These are phyloP conservation scores for Aureobasidium zeae DNA, from an alignment of 2,329 filamentous ascomycete species.

Conservation along the genomic window DNA sequence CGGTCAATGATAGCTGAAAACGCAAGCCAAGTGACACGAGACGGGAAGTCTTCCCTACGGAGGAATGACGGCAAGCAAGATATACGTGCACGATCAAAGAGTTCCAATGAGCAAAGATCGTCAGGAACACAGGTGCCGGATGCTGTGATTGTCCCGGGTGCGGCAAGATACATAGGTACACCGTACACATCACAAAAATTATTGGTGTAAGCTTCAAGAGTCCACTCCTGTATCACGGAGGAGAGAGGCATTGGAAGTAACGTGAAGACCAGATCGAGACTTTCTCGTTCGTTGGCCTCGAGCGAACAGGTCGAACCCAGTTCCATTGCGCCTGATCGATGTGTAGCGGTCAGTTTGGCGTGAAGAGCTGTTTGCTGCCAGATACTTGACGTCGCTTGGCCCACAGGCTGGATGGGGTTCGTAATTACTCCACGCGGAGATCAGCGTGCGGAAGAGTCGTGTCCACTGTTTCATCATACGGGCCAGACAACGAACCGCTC, in stretches of 20 bases:
- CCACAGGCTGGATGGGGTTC: not conserved
- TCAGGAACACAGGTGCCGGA: slow-evolving; percentile 7
- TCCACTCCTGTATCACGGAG: no score
- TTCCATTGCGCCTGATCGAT: not conserved
- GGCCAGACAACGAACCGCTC: slow-evolving; percentile 10
- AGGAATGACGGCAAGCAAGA: not conserved
- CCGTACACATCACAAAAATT: no score
- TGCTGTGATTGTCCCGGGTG: not conserved
- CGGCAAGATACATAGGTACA: slow-evolving; percentile 1
- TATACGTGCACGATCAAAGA: slow-evolving; percentile 6
- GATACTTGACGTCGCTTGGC: no score
- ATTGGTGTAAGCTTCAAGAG: no score
- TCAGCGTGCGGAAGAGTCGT: slow-evolving; percentile 3
- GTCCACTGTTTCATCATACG: slow-evolving; percentile 4
- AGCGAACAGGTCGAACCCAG: not conserved
- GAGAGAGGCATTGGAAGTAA: no score
- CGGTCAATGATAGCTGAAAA: slow-evolving; percentile 4
- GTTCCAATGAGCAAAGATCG: slow-evolving; percentile 9
- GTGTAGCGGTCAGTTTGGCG: not conserved
- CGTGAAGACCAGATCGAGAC: no score
- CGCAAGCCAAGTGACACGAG: slow-evolving; percentile 1
- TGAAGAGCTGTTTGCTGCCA: not conserved
- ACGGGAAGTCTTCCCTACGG: slow-evolving; percentile 7
- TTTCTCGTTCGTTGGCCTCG: not conserved
- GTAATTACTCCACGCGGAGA: not conserved